These are phyloP conservation scores for Neobulgaria alba DNA, from an alignment of 2,329 filamentous ascomycete genomes.

Conservation along the genomic window DNA sequence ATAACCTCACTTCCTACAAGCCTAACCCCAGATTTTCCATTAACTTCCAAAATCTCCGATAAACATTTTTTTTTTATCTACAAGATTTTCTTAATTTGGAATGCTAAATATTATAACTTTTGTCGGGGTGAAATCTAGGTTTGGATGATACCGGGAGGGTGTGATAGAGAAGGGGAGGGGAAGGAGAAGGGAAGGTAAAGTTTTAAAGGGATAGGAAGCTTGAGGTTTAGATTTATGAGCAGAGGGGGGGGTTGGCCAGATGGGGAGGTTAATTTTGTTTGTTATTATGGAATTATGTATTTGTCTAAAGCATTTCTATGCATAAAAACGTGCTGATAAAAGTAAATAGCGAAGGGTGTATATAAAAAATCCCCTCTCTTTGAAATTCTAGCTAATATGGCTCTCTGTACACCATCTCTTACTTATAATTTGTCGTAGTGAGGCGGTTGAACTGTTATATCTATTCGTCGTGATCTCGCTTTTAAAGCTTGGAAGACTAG, in stretches of 20 bases:
- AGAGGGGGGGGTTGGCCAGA: constrained; percentile 51
- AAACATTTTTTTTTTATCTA: too few species aligned
- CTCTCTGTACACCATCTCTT: constrained; percentile 55
- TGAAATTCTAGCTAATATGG: constrained; percentile 50
- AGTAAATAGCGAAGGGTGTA: constrained; percentile 1
- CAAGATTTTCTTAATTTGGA: too few species aligned
- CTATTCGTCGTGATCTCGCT: constrained; percentile 63
- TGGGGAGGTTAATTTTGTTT: constrained; percentile 74
- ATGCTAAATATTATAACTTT: too few species aligned
- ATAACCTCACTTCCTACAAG: too few species aligned
- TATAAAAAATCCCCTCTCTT: constrained; percentile 52
- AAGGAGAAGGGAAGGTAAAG: constrained; percentile 41
- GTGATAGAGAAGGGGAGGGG: too few species aligned
- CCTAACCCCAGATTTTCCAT: too few species aligned
- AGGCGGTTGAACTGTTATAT: constrained; percentile 70
- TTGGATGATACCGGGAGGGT: too few species aligned
- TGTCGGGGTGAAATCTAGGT: too few species aligned
- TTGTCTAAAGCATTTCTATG: neutral
- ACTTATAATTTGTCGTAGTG: constrained; percentile 71
- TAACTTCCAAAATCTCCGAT: too few species aligned
- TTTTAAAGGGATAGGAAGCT: constrained; percentile 58
- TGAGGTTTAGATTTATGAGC: constrained; percentile 56
- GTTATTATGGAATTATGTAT: constrained; percentile 41
- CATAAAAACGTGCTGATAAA: neutral
- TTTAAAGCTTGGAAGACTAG: constrained; percentile 62